Evolutionary conservation across 257 asterid genomes (phyloP).

Genomic region (Eustoma russellianum): DNA sequence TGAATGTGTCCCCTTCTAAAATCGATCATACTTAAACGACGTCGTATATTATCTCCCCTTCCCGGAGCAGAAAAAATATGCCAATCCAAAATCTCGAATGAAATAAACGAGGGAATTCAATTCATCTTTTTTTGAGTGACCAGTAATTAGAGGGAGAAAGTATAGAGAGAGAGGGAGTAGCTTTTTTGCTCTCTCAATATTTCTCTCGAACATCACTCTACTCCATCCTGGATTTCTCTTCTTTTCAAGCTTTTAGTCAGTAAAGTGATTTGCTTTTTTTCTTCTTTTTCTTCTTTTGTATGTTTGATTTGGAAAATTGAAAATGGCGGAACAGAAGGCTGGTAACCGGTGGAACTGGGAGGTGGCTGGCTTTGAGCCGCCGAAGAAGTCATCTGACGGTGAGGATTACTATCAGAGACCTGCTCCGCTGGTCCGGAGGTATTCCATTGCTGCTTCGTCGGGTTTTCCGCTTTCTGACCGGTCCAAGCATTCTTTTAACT

Average conservation of each 20-base stretch:
- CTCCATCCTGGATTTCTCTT: slow-evolving; percentile 9
- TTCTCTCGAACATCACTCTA: slow-evolving; percentile 9
- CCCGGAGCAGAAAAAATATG: neutral
- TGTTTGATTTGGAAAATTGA: neutral
- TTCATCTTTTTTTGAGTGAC: slow-evolving; percentile 11
- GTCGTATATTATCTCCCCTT: slow-evolving; percentile 5
- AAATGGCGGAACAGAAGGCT: slow-evolving; percentile 67
- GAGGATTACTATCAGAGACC: slow-evolving; percentile 41
- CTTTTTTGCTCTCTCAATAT: slow-evolving; percentile 2
- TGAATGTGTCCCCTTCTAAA: slow-evolving; percentile 30
- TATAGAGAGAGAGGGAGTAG: neutral
- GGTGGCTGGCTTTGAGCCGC: slow-evolving; percentile 86
- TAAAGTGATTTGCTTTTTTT: neutral
- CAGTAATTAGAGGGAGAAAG: slow-evolving; percentile 15
- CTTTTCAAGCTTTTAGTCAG: neutral
- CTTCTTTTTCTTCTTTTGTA: too few relatives aligned
- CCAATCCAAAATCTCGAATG: neutral
- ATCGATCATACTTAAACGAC: slow-evolving; percentile 20
- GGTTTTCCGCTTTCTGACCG: slow-evolving; percentile 45
- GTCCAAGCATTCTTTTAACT: slow-evolving; percentile 43
- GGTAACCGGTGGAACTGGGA: slow-evolving; percentile 97
- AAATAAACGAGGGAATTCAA: slow-evolving; percentile 18
- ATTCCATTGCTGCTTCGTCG: slow-evolving; percentile 60
- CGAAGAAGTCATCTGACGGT: slow-evolving; percentile 51
- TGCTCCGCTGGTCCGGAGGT: slow-evolving; percentile 41